phyloP scores from a whole-genome alignment of 2,329 filamentous ascomycete species.

The Zymoseptoria brevis region DNA sequence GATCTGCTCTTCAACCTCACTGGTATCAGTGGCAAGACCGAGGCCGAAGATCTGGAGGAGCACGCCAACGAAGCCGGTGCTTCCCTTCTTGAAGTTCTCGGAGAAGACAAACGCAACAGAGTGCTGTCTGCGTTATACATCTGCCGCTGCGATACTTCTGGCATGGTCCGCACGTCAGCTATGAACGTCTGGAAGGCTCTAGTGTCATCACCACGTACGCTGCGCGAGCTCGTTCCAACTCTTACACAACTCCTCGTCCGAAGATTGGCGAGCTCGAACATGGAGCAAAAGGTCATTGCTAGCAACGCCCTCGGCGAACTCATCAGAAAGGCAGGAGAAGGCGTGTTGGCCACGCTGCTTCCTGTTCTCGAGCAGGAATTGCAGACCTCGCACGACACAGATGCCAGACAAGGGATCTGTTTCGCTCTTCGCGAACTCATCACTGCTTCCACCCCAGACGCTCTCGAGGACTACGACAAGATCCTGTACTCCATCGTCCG shows the following conservation, averaged over 20 bases:
- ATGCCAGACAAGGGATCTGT: slow-evolving; percentile 95
- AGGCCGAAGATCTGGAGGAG: slow-evolving; percentile 72
- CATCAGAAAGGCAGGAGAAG: slow-evolving; percentile 92
- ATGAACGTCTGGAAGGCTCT: slow-evolving; percentile 95
- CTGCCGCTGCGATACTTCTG: slow-evolving; percentile 92
- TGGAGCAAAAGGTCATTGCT: slow-evolving; percentile 98
- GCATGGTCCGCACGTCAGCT: slow-evolving; percentile 79
- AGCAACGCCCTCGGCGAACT: slow-evolving; percentile 94
- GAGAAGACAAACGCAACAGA: slow-evolving; percentile 93
- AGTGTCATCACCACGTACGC: slow-evolving; percentile 80
- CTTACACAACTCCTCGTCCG: slow-evolving; percentile 92
- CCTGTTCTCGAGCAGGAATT: slow-evolving; percentile 90
- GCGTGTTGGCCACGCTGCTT: slow-evolving; percentile 76
- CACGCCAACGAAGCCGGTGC: slow-evolving; percentile 77
- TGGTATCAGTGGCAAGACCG: slow-evolving; percentile 73
- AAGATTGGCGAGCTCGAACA: slow-evolving; percentile 86
- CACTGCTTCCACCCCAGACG: slow-evolving; percentile 75
- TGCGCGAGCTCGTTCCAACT: slow-evolving; percentile 92
- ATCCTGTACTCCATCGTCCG: slow-evolving; percentile 90
- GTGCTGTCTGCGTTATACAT: slow-evolving; percentile 96
- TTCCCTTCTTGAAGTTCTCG: slow-evolving; percentile 88
- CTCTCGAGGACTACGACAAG: slow-evolving; percentile 90
- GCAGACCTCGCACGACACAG: slow-evolving; percentile 77
- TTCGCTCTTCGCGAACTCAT: slow-evolving; percentile 93
- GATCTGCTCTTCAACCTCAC: slow-evolving; percentile 97